Base-by-base conservation (phyloP, 192 early-diverging fungal species). In the Glomus cerebriforme region DNA sequence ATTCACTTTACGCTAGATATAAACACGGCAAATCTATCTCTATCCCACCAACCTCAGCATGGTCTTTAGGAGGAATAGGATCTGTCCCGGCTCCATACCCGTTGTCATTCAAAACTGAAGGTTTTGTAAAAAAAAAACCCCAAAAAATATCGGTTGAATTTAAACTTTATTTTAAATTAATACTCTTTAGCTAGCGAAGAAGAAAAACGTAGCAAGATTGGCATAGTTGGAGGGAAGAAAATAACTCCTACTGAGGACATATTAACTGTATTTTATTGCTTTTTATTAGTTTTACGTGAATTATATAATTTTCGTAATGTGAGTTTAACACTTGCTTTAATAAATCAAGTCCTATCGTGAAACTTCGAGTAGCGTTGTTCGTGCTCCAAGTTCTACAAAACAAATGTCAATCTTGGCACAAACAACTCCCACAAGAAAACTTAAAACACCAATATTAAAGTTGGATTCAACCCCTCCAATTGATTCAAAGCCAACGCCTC, bases 1-100 rank as follows among this genome's bases (percentile, higher is more conserved):
- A 75, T 60, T 75, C 73, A 15, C 54, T 75, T 60, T 75, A 75
- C 43, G 54, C 24, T 49, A 35, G 32, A 26, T 75, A 75, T 75
- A 35, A 75, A 58, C 39, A 75, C 24, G 27, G 32, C 1, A 59
- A 8, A 10, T 31, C 73, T 60, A 9, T 75, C 17, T 59, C 58
- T 37, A 8, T 60, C 24, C 73, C 73, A 22, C 73, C 73, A 75
- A 75, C 19, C 22, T 75, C 73, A 31, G 54, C 54, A n/a, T 35
- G 58, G 49, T 54, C 73, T 10, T 75, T 75, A 58, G 59, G 73
- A n/a, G 73, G 73, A 34, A 37, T 68, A 39, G 49, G 49, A 59
- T 26, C 29, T 24, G 27, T 60, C 8, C 29, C 58, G 9, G 27
- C 19, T n/a, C 73, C 47, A 15, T 75, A 75, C 24, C 73, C 73